Evolutionary conservation across 345 rosid species (phyloP), one percentile per base, ranked within the genome.

Genomic region (Ailanthus altissimus): DNA sequence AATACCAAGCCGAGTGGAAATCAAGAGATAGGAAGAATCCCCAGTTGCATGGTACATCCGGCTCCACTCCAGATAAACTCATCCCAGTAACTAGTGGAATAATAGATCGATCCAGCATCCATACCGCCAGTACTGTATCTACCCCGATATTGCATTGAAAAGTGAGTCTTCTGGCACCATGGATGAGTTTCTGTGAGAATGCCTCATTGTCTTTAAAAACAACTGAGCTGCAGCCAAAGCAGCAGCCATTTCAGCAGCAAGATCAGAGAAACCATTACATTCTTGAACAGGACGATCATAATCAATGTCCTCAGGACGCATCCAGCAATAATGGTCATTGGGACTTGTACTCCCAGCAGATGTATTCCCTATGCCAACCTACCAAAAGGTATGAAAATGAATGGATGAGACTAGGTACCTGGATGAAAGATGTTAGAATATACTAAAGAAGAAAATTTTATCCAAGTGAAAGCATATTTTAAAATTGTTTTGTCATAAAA

Each of bases 221-320:
- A 71, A 96, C 92, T 7, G 98, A 96, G 97, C 97, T 78, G 98
- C 98, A 2, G 99, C 98, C 94, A 93, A 96, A 10, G 97, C 97
- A 79, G 98, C 98, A 2, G 99, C 98, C 94, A 93, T 96, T 85
- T 96, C 99, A 0, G 92, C 94, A 63, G 99, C 99, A 12, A 96
- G 93, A 85, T 93, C 99, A 0, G 98, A 93, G 84, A 98, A 96
- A 20, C 79, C 76, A 59, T 78, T 82, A 73, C 99, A 93, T 23
- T 84, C 84, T 16, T 45, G 2, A 8, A 93, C 93, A 65, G 97
- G 93, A 9, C 97, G 87, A 0, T 9, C 42, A 47, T 96, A 96
- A 81, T 96, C 94, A 77, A 96, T 96, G 84, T 96, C 99, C 89
- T 96, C 99, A n/a, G 99, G 99, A 16, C 98, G 83, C 94, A 88